Evolutionary conservation across 805 yeast genomes (phyloP).

Genomic region (Candida lessepsii): DNA sequence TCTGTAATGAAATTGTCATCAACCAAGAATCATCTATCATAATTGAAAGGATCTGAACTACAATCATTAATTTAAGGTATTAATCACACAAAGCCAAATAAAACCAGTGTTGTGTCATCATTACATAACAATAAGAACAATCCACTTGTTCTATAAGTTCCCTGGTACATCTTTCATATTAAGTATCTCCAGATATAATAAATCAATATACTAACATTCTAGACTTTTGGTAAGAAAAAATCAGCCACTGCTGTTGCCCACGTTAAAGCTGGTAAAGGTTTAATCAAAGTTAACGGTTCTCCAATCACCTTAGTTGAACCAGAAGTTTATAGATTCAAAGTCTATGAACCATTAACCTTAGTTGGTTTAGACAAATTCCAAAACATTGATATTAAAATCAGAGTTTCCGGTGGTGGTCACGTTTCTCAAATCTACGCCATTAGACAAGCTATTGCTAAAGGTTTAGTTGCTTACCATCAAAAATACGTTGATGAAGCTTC

Average conservation of each 20-base stretch:
- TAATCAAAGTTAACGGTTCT: slow-evolving; percentile 98
- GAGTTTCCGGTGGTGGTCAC: slow-evolving; percentile 99
- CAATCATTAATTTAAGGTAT: too few species aligned
- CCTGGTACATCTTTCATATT: too few species aligned
- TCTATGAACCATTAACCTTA: slow-evolving; percentile 97
- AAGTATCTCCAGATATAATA: too few species aligned
- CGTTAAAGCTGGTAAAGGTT: slow-evolving; percentile 99
- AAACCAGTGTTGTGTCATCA: too few species aligned
- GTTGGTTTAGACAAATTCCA: slow-evolving; percentile 99
- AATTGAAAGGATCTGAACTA: too few species aligned
- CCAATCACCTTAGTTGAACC: slow-evolving; percentile 99
- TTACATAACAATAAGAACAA: too few species aligned
- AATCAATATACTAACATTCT: slow-evolving; percentile 27
- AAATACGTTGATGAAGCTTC: slow-evolving; percentile 99
- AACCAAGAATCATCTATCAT: too few species aligned
- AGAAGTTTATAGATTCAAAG: slow-evolving; percentile 98
- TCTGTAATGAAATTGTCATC: background rate
- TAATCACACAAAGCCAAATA: too few species aligned
- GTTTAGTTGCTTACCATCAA: slow-evolving; percentile 99
- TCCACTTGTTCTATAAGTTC: too few species aligned
- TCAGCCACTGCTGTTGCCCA: slow-evolving; percentile 99
- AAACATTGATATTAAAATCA: slow-evolving; percentile 97
- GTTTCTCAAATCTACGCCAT: slow-evolving; percentile 99
- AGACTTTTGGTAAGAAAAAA: slow-evolving; percentile 99
- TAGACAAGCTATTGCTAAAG: slow-evolving; percentile 99